Evolutionary conservation across 371 early-diverging fungal genomes (phyloP), one percentile per base, ranked within the genome.

Genomic region (Sporodiniella umbellata): DNA sequence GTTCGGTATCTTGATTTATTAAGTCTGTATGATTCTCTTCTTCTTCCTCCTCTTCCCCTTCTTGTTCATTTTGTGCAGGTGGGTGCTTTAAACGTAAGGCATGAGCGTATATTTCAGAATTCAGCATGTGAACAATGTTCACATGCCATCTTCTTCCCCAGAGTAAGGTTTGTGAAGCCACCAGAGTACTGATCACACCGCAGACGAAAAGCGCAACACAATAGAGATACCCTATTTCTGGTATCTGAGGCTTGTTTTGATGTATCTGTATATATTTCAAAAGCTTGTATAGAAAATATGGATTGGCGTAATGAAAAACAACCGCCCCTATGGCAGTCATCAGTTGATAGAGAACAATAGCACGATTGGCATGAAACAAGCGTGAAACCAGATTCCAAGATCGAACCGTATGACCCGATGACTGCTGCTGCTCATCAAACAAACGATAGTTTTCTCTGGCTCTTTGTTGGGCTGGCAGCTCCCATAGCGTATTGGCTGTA

Each of bases 1-100:
- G 78, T 35, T 83, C 81, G 4, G 85, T 70, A 56, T 95, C 96
- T 3, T 90, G 84, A 8, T 89, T 86, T 63, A 94, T 83, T 50
- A 96, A n/a, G n/a, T n/a, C n/a, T n/a, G n/a, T n/a, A n/a, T n/a
- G 59, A 62, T 85, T 94, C 33, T 68, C 60, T 21, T 89, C 53
- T 35, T 65, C 60, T 38, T 55, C 48, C 3, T 54, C 42, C 2
- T 56, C 40, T 1, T 58, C 53, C 19, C 55, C 58, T 7, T 42
- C 23, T 21, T 46, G 49, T 4, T 51, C 51, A 31, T 47, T 33
- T 0, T 21, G 28, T 7, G n/a, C n/a, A n/a, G n/a, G n/a, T n/a
- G n/a, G n/a, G n/a, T 17, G 28, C 15, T 58, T 67, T n/a, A 72
- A 56, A 11, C 66, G 56, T 5, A 83, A 48, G 0, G 79, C 72